Base-by-base conservation (phyloP, 2,329 filamentous ascomycete genomes). In the Lecanicillium sp. region DNA sequence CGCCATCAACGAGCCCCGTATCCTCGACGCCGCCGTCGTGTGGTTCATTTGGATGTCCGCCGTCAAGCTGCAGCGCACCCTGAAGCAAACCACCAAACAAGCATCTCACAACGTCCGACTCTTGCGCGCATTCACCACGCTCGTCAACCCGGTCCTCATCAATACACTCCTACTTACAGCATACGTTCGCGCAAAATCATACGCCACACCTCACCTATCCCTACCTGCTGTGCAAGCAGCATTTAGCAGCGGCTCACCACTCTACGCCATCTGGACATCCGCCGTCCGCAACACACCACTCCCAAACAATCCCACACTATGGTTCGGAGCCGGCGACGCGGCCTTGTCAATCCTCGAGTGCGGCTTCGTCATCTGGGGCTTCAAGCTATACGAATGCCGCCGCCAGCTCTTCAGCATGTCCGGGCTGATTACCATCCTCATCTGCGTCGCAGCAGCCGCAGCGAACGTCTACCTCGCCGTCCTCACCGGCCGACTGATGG, bases 311-410 rank as follows among this genome's bases (percentile, higher is more conserved):
- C 45, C 41, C 4, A 38, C 38, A 5, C 38, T 37, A 2, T 61
- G 58, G 55, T 63, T 65, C 37, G 68, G 67, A 3, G 69, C 70
- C 0, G 70, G 70, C 8, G 70, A 73, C 43, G 51, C 64, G 4
- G 70, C 70, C 0, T 56, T 65, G 2, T 65, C 68, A 0, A 50
- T 73, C 3, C 65, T 74, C 3, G 67, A 73, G 47, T 62, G 65
- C 4, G 70, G 70, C 9, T 70, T 74, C 17, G 58, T 73, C 3
- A 58, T 64, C 4, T 74, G 70, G 70, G 70, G 70, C 0, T 64
- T 74, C 45, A 74, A 73, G 51, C 57, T 74, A 4, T 71, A 65
- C 46, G 68, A 71, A 44, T 71, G 67, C 51, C 66, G 68, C 4
- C 44, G 47, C 3, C 66, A 68, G 35, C 56, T 74, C 2, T 58